Evolutionary conservation across 306 rosid species (phyloP), one percentile per base, ranked within the genome.

Genomic region (Luffa aegyptiaca): DNA sequence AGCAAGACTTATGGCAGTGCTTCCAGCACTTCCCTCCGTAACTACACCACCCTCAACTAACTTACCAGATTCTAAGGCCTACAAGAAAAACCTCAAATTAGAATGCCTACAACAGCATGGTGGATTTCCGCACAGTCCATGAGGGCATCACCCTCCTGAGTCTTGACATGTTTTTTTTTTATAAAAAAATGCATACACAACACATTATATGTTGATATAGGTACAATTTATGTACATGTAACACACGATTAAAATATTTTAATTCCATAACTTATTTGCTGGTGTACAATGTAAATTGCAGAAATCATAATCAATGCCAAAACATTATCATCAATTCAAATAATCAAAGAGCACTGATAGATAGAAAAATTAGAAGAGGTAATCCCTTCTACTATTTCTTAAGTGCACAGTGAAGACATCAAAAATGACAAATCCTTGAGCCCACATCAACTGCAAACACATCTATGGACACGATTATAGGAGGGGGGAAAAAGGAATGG

Each of bases 1-100:
- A 8, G 97, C 97, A 82, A 94, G 90, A 85, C 97, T 94, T 68
- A 94, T 88, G 77, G 97, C 98, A 17, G 97, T 94, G 85, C 97
- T 94, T 79, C 97, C 97, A 10, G 94, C 97, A 82, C 97, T 92
- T 63, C 98, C 98, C 86, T 94, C 97, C 17, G 97, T 93, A 83
- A 93, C 90, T 18, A 93, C 83, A 55, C 98, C 98, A 70, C 96
- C 98, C 51, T 74, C 87, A 55, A 72, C 79, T 39, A 94, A 92
- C 84, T 85, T 85, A 48, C 92, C 94, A 80, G 92, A 90, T 78
- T 86, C 89, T 75, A 94, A 84, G 81, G 97, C 98, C 98, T 93
- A 81, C 78, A 52, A 79, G 80, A 84, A 21, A 57, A 16, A 35
- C 48, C 20, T 39, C n/a, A 21, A 36, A 53, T 39, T 57, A 74